Evolutionary conservation across 169 alveolate genomes (phyloP), one percentile per base, ranked within the genome.

Genomic region (Babesia caballi): DNA sequence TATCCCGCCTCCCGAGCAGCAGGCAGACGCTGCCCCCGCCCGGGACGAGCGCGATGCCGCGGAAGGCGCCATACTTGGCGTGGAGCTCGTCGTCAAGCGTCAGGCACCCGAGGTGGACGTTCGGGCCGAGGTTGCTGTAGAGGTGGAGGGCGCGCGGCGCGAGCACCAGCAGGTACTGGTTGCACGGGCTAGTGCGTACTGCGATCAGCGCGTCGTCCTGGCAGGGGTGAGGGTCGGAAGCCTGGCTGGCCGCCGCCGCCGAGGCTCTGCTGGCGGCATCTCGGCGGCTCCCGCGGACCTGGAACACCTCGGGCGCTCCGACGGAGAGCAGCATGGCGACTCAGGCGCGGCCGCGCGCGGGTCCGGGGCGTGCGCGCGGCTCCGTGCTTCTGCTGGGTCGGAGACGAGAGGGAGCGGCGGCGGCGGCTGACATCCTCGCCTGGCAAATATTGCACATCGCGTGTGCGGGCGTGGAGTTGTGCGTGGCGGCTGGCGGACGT

Each of bases 101-200:
- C 21, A 68, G 30, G 40, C 59, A 46, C 9, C 87, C 87, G 32
- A 78, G 41, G 38, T 38, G 59, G 42, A 78, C 27, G 32, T 65
- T 49, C 27, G 57, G 53, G 41, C 49, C 44, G 41, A 59, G 36
- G 59, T 66, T 68, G 50, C 83, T 78, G 76, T 78, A 78, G 38
- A 66, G 63, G 12, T 46, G 57, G 40, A 78, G 41, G 25, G 23
- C 73, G 44, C 30, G 21, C 21, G 60, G 12, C n/a, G 82, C 58
- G 28, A 78, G 67, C 56, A 78, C 74, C 40, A 54, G 68, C 5
- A 78, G 36, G 32, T 78, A 78, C 25, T 32, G 38, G 42, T 60
- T 46, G 46, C 87, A 78, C n/a, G n/a, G 17, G 53, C 78, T 78
- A 12, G 58, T 46, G 42, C 70, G 23, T 28, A 78, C 68, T 21